These are phyloP conservation scores for Heterobasidion parviporum DNA, from an alignment of 1,284 basidiomycete species.

Conservation along the genomic window DNA sequence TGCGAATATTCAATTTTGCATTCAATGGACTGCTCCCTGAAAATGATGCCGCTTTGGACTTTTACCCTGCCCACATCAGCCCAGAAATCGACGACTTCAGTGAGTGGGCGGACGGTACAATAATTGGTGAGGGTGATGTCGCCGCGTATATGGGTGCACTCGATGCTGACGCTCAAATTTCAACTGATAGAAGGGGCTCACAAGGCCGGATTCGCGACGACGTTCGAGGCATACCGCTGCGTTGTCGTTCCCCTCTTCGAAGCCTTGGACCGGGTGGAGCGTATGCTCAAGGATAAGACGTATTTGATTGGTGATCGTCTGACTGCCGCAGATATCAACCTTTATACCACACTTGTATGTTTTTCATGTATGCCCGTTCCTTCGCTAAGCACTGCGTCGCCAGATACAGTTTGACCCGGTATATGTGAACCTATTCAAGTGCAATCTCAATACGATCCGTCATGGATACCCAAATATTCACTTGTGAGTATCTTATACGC, in stretches of 20 bases:
- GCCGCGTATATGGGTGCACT: conserved; percentile 15
- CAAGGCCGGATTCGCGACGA: conserved; percentile 82
- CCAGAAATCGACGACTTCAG: conserved; percentile 84
- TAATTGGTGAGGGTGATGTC: conserved; percentile 52
- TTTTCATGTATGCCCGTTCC: neutral
- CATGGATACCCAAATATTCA: conserved; percentile 79
- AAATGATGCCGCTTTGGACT: conserved; percentile 60
- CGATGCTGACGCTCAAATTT: neutral
- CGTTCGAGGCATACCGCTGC: conserved; percentile 75
- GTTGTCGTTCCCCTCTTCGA: conserved; percentile 70
- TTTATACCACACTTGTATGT: conserved; percentile 85
- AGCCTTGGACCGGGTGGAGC: conserved; percentile 77
- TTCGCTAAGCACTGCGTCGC: neutral
- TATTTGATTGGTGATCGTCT: conserved; percentile 78
- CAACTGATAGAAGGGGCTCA: conserved; percentile 69
- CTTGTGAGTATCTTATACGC: conserved; percentile 29
- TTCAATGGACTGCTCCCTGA: conserved; percentile 70
- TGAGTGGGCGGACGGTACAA: conserved; percentile 79
- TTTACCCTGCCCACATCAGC: conserved; percentile 63
- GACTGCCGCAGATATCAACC: conserved; percentile 88
- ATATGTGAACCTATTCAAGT: conserved; percentile 92
- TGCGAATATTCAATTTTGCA: conserved; percentile 82
- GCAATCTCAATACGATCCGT: conserved; percentile 77
- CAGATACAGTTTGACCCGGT: conserved; percentile 72
- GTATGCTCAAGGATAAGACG: conserved; percentile 67